phyloP scores from a whole-genome alignment of 495 filamentous ascomycete genomes.

The Penicillium simplicissimum region DNA sequence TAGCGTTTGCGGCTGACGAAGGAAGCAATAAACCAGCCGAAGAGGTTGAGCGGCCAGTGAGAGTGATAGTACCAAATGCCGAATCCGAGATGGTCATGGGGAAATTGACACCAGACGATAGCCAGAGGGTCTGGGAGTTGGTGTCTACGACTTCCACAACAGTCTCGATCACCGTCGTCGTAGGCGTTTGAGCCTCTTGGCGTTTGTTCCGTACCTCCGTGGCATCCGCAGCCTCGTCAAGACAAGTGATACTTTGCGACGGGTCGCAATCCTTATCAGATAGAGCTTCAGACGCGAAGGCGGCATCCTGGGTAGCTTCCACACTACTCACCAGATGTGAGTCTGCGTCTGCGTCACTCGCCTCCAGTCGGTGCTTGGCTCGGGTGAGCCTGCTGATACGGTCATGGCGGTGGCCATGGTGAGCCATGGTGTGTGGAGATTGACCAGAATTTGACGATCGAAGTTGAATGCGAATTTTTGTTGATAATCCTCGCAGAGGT shows the following conservation, averaged over 20 bases:
- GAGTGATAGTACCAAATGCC: constrained; percentile 13
- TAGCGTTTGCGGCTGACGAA: constrained; percentile 1
- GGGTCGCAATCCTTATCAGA: constrained; percentile 15
- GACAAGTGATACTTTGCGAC: constrained; percentile 12
- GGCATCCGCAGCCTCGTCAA: constrained; percentile 3
- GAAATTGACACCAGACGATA: constrained; percentile 16
- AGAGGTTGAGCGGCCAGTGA: constrained; percentile 6
- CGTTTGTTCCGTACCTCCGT: constrained; percentile 17
- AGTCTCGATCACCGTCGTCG: constrained; percentile 15
- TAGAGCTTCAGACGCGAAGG: constrained; percentile 8
- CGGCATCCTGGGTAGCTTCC: background rate
- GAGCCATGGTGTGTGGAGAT: constrained; percentile 17
- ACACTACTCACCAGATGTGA: constrained; percentile 3
- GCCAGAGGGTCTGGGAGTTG: constrained; percentile 21
- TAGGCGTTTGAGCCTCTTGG: constrained; percentile 16
- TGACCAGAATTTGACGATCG: background rate
- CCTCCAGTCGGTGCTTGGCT: constrained; percentile 21
- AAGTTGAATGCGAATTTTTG: background rate
- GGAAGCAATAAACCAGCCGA: background rate
- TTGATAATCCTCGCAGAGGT: constrained; percentile 25
- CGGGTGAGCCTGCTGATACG: constrained; percentile 20
- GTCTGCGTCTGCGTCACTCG: constrained; percentile 3
- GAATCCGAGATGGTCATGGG: constrained; percentile 24
- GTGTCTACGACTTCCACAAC: constrained; percentile 26
- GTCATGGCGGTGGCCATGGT: constrained; percentile 27